Percentiles rank a stretch among this genome's conserved stretches.
Conservation (phyloP, 805 yeast genomes). For the Yarrowia sp. region DNA sequence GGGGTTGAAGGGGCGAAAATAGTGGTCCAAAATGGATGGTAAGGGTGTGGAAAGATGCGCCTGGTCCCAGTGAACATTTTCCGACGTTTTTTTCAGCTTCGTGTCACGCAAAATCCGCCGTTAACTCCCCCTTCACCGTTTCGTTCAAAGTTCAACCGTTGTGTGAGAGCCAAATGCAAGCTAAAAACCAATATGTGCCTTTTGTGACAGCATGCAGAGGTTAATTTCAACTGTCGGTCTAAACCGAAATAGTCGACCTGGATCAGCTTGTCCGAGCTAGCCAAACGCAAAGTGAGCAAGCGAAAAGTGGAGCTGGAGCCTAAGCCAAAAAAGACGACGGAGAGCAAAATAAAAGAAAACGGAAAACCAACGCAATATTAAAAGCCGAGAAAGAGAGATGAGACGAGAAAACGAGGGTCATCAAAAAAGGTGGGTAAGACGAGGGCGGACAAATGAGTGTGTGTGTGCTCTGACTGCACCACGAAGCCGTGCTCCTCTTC, state of each 20-base stretch:
- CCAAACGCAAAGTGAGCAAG: background rate
- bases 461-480: too few species aligned
- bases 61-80: too few species aligned
- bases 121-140: background rate
- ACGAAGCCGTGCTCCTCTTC: too few species aligned
- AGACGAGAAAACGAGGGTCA: too few species aligned
- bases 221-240: slow-evolving; percentile 24
- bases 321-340: too few species aligned
- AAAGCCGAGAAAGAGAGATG: background rate
- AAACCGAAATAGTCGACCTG: slow-evolving; percentile 23
- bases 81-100: background rate
- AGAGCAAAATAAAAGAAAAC: too few species aligned
- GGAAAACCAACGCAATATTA: too few species aligned
- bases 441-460: too few species aligned
- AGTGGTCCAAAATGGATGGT: background rate
- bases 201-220: slow-evolving; percentile 35
- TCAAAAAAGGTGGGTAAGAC: too few species aligned
- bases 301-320: background rate
- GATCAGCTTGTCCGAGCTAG: slow-evolving; percentile 2
- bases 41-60: too few species aligned
- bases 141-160: slow-evolving; percentile 27
- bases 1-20: background rate
- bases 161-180: slow-evolving; percentile 36
- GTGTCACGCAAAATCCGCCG: background rate
- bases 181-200: slow-evolving; percentile 39